Conservation (phyloP, 768 basidiomycete genomes). For the Saitozyma sp. region DNA sequence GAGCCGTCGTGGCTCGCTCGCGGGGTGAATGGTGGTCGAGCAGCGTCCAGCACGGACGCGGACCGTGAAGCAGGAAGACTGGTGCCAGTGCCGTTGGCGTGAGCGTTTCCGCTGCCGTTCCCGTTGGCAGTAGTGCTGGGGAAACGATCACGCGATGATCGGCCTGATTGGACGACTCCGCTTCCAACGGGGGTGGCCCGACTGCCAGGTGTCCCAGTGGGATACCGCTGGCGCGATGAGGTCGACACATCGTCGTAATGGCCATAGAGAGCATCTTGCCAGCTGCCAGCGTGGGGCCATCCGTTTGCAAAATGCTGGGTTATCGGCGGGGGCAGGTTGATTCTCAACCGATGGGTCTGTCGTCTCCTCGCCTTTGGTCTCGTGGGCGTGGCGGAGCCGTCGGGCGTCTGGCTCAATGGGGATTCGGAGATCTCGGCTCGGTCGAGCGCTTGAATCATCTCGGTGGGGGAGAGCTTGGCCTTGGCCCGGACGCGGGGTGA, state of each 20-base stretch:
- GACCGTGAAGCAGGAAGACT: too few relatives aligned
- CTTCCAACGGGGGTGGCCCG: too few relatives aligned
- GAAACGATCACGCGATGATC: too few relatives aligned
- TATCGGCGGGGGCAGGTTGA: constrained; percentile 26
- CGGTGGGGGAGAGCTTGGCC: not conserved
- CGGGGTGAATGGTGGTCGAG: too few relatives aligned
- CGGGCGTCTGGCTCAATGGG: not conserved
- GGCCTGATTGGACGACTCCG: too few relatives aligned
- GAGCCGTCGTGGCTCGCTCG: too few relatives aligned
- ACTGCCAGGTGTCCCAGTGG: too few relatives aligned
- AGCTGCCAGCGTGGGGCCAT: constrained; percentile 42
- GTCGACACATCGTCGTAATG: constrained; percentile 22
- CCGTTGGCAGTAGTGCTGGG: too few relatives aligned
- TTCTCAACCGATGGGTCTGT: constrained; percentile 10
- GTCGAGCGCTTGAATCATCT: too few relatives aligned
- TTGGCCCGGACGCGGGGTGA: not conserved
- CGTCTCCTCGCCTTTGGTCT: constrained; percentile 13
- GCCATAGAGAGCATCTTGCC: constrained; percentile 44
- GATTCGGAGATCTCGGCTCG: not conserved
- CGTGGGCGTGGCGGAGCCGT: constrained; percentile 8
- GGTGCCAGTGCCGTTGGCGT: too few relatives aligned
- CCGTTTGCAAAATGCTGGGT: constrained; percentile 30
- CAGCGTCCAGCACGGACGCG: too few relatives aligned
- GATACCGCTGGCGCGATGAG: not conserved
- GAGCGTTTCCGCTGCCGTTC: too few relatives aligned